A percentile compares a stretch with the other conserved stretches of the same genome.
These are phyloP conservation scores for Ustilago crameri DNA, from an alignment of 1,284 basidiomycete genomes.

Conservation along the genomic window DNA sequence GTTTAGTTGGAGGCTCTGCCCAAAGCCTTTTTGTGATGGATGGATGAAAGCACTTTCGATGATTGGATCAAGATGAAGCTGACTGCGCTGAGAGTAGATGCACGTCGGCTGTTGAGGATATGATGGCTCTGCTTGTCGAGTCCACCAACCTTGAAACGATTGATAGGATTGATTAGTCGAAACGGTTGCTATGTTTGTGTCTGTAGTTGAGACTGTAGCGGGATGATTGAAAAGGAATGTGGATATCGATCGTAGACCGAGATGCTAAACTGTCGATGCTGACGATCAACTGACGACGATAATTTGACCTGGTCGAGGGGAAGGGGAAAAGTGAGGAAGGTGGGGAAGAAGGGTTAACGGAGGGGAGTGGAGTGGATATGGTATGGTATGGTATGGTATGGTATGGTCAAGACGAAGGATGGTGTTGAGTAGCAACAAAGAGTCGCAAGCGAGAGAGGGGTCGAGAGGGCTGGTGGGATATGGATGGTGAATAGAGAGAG, in stretches of 20 bases:
- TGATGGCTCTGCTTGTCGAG: not conserved
- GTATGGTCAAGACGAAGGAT: conserved; percentile 22
- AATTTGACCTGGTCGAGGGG: not conserved
- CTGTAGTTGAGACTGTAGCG: not conserved
- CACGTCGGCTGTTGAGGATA: not conserved
- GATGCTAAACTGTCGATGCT: not conserved
- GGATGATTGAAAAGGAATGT: not conserved
- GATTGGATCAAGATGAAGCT: conserved; percentile 2
- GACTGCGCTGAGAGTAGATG: not conserved
- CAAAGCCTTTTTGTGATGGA: conserved; percentile 17
- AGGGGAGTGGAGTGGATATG: conserved; percentile 16
- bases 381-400: conserved; percentile 1
- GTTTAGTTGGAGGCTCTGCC: conserved; percentile 11
- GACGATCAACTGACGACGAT: not conserved
- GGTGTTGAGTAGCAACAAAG: conserved; percentile 3
- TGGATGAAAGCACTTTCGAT: not conserved
- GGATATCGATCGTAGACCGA: not conserved
- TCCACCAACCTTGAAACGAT: not conserved
- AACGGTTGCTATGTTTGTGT: not conserved
- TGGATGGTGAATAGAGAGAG: conserved; percentile 2
- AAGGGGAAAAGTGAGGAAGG: not conserved
- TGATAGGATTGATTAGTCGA: not conserved
- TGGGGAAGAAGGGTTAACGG: conserved; percentile 8
- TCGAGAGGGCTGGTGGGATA: not conserved
- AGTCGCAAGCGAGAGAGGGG: not conserved